Conservation (phyloP, 202 grass and related monocot genomes). For the Eragrostis tef region DNA sequence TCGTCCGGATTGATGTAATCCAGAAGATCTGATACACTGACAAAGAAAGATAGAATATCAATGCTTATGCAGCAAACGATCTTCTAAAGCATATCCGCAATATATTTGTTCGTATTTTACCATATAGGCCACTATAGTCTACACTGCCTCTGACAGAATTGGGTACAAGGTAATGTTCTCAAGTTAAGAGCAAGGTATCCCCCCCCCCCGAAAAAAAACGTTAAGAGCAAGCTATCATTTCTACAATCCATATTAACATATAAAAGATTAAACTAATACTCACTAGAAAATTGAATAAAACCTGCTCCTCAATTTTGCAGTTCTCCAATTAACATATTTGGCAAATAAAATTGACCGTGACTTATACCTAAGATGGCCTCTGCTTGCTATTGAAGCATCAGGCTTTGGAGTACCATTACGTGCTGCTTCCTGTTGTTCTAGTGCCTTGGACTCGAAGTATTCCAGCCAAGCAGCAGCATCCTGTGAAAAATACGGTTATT, state of each 20-base stretch:
- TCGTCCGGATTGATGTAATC: slow-evolving; percentile 98
- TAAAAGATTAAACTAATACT: slow-evolving; percentile 12
- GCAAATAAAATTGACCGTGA: slow-evolving; percentile 39
- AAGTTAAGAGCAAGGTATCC: no score
- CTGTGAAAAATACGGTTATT: slow-evolving; percentile 54
- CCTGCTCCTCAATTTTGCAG: slow-evolving; percentile 22
- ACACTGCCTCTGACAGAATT: neutral
- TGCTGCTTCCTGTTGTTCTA: slow-evolving; percentile 99
- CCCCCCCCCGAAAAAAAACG: no score
- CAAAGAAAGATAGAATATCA: slow-evolving; percentile 46
- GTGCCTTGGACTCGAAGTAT: slow-evolving; percentile 95
- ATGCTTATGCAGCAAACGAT: slow-evolving; percentile 36
- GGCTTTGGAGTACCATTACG: slow-evolving; percentile 98
- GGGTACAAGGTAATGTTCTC: slow-evolving; percentile 13
- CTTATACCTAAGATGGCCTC: slow-evolving; percentile 93
- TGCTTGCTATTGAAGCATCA: slow-evolving; percentile 98
- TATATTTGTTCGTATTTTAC: slow-evolving; percentile 5
- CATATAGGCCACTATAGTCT: slow-evolving; percentile 18
- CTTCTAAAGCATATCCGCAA: slow-evolving; percentile 24
- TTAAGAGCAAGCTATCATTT: slow-evolving; percentile 41
- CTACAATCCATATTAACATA: slow-evolving; percentile 33
- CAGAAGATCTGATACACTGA: slow-evolving; percentile 97
- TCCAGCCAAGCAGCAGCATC: slow-evolving; percentile 99
- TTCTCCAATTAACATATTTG: slow-evolving; percentile 42
- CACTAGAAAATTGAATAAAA: slow-evolving; percentile 26